Evolutionary conservation across 495 filamentous ascomycete genomes (phyloP).

Genomic region (Annulohypoxylon bovei): DNA sequence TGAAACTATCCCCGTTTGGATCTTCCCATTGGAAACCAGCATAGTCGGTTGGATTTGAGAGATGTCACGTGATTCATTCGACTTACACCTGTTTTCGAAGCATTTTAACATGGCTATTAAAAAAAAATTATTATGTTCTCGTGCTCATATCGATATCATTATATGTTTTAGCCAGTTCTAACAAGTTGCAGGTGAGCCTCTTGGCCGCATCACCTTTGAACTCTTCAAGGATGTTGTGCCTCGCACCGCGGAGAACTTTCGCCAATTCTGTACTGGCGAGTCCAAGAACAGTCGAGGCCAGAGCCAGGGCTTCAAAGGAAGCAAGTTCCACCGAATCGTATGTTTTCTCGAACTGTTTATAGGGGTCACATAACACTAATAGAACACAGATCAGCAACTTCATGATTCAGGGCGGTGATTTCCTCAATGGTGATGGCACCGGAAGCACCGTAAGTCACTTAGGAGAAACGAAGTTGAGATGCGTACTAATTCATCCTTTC

Average conservation of each 20-base stretch:
- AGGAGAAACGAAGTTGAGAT: neutral
- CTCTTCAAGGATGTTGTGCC: slow-evolving; percentile 87
- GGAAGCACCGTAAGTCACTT: slow-evolving; percentile 67
- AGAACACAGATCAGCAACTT: slow-evolving; percentile 84
- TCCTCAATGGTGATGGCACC: slow-evolving; percentile 92
- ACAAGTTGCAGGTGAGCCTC: slow-evolving; percentile 73
- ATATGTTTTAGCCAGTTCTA: slow-evolving; percentile 7
- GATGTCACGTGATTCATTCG: slow-evolving; percentile 26
- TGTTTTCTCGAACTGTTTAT: slow-evolving; percentile 48
- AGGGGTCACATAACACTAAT: slow-evolving; percentile 2
- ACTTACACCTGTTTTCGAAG: neutral
- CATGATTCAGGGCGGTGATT: slow-evolving; percentile 97
- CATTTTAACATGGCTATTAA: neutral
- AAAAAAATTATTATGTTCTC: no score
- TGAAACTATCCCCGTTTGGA: neutral
- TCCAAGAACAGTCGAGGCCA: slow-evolving; percentile 80
- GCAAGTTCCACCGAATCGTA: slow-evolving; percentile 95
- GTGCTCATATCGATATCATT: neutral
- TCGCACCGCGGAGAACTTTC: slow-evolving; percentile 94
- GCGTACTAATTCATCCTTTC: slow-evolving; percentile 5
- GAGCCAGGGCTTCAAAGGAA: slow-evolving; percentile 91
- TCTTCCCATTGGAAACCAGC: neutral
- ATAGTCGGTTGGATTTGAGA: neutral
- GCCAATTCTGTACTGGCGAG: slow-evolving; percentile 96
- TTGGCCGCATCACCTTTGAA: slow-evolving; percentile 94